Conservation (phyloP, 2,329 filamentous ascomycete genomes). For the Samsoniella hepiali region DNA sequence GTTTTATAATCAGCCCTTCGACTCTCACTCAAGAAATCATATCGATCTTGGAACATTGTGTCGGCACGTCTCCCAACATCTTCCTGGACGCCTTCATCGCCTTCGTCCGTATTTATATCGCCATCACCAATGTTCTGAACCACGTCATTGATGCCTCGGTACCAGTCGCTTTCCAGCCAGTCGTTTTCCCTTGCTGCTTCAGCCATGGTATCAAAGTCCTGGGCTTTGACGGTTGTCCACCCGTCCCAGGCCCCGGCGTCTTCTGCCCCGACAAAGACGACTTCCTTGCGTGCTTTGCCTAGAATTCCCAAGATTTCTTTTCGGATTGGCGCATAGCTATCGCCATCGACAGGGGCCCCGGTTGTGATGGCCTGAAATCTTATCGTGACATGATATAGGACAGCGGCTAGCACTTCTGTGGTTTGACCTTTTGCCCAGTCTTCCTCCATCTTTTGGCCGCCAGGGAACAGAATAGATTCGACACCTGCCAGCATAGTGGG, state of each 20-base stretch:
- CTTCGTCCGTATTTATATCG: constrained; percentile 30
- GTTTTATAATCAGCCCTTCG: constrained; percentile 56
- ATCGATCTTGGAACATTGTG: constrained; percentile 73
- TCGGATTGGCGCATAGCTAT: constrained; percentile 44
- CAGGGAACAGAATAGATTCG: constrained; percentile 50
- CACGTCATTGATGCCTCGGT: constrained; percentile 54
- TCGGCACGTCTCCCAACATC: constrained; percentile 48
- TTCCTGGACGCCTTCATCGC: constrained; percentile 37
- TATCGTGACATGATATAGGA: constrained; percentile 59
- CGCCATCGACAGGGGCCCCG: constrained; percentile 37
- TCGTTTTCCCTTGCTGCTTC: constrained; percentile 52
- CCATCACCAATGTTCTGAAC: constrained; percentile 30
- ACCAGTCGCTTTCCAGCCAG: constrained; percentile 65
- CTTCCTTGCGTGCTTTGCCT: constrained; percentile 39
- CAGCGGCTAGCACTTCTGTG: constrained; percentile 54
- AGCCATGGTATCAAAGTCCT: constrained; percentile 62
- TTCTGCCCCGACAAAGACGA: constrained; percentile 35
- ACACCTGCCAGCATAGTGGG: constrained; percentile 74
- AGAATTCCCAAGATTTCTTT: constrained; percentile 46
- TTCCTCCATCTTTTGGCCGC: constrained; percentile 44
- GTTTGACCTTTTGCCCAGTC: constrained; percentile 48
- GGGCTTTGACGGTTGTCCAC: constrained; percentile 47
- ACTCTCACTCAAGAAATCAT: constrained; percentile 66
- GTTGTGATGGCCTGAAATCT: constrained; percentile 43
- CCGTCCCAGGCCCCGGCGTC: constrained; percentile 52